Conservation (phyloP, 169 alveolate genomes). For the Plasmodium falciparum region DNA sequence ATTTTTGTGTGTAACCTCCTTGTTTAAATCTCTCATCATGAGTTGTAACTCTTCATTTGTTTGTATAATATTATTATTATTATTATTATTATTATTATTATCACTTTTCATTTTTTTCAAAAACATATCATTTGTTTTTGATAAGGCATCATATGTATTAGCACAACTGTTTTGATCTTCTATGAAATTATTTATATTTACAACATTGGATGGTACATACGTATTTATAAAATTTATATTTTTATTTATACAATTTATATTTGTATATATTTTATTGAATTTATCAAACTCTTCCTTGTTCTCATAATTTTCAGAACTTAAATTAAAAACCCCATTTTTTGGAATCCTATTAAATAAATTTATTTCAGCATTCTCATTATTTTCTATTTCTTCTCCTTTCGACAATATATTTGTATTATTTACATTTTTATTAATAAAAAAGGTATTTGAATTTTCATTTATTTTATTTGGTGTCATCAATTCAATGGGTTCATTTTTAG, state of each 20-base stretch:
- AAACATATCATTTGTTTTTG: conserved; percentile 13
- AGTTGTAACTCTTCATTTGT: conserved; percentile 25
- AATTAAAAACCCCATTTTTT: background rate
- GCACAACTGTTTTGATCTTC: conserved; percentile 7
- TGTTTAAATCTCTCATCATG: conserved; percentile 31
- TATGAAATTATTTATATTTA: conserved; percentile 21
- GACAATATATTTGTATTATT: background rate
- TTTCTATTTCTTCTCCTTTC: background rate
- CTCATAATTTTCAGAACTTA: conserved; percentile 23
- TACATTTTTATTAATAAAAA: background rate
- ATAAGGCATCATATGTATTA: conserved; percentile 34
- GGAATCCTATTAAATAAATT: conserved; percentile 11
- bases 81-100: too few relatives aligned
- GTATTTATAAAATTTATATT: conserved; percentile 56
- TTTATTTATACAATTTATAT: conserved; percentile 51
- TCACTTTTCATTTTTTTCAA: conserved; percentile 25
- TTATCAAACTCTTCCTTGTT: conserved; percentile 56
- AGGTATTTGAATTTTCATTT: background rate
- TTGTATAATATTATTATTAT: conserved; percentile 29
- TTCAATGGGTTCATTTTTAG: background rate
- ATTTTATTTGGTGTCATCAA: background rate
- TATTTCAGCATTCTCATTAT: background rate
- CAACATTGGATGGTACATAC: conserved; percentile 32
- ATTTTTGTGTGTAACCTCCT: background rate
- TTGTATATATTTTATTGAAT: conserved; percentile 54